Percentiles rank a stretch among this genome's conserved stretches.
These are phyloP conservation scores for Ceratocystis cacaofunesta DNA, from an alignment of 2,329 filamentous ascomycete species.

Conservation along the genomic window DNA sequence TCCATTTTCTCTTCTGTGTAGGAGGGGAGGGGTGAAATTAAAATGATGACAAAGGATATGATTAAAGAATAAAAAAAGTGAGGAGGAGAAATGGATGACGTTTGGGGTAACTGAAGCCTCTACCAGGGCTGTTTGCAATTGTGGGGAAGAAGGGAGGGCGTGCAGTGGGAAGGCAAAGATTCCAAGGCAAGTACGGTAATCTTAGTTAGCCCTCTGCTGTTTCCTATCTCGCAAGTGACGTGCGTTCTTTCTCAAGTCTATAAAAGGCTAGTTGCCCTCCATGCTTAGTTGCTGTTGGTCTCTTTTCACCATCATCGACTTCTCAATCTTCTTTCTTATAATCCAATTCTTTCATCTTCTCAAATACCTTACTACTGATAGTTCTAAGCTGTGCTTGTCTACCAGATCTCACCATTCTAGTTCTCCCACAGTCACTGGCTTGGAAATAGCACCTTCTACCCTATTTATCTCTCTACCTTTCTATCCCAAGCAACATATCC, in stretches of 20 bases:
- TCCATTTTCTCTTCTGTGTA: background rate
- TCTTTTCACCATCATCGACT: background rate
- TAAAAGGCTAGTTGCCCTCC: constrained; percentile 10
- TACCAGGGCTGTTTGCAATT: background rate
- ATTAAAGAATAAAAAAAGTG: background rate
- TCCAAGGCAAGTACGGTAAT: background rate
- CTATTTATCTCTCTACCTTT: background rate
- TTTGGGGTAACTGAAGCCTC: constrained; percentile 7
- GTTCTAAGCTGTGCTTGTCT: constrained; percentile 12
- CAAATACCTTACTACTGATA: background rate
- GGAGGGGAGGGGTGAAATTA: background rate
- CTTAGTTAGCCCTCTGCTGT: background rate
- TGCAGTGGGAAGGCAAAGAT: background rate
- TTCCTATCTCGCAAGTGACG: background rate
- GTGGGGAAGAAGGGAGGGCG: constrained; percentile 2
- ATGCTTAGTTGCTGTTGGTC: background rate
- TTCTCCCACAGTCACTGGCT: background rate
- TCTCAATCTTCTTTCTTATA: background rate
- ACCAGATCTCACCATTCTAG: background rate
- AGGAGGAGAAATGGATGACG: constrained; percentile 8
- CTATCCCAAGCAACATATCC: background rate
- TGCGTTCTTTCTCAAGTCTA: background rate
- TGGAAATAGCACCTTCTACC: background rate
- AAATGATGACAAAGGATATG: background rate
- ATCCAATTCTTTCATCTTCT: background rate